These are phyloP conservation scores for Polygonum aviculare DNA, from an alignment of 148 eudicot species.

Conservation along the genomic window DNA sequence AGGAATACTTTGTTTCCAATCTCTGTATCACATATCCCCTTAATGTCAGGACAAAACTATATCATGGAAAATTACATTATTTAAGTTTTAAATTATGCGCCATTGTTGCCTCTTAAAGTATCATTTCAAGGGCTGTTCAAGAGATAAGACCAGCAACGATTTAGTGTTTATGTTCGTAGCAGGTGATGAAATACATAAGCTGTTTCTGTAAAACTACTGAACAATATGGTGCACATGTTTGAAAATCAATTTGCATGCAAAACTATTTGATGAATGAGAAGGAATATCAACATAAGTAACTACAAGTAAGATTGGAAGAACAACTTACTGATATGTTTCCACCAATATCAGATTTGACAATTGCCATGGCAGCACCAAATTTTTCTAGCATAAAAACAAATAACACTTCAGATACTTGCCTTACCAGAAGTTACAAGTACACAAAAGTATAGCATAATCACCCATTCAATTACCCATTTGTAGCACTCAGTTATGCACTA, in stretches of 20 bases:
- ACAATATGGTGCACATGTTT: neutral
- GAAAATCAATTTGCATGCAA: neutral
- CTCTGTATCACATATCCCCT: constrained; percentile 41
- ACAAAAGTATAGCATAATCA: neutral
- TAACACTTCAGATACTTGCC: neutral
- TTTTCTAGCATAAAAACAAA: constrained; percentile 41
- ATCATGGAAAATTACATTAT: neutral
- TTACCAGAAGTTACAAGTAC: neutral
- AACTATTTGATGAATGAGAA: neutral
- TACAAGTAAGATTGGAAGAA: constrained; percentile 13
- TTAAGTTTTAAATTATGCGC: neutral
- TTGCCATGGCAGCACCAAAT: constrained; percentile 76
- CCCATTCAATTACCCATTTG: neutral
- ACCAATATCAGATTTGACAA: constrained; percentile 81
- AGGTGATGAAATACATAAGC: neutral
- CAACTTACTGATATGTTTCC: constrained; percentile 63
- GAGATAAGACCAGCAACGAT: neutral
- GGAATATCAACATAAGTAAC: neutral
- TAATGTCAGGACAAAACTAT: constrained; percentile 2
- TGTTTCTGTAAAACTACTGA: neutral
- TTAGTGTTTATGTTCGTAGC: neutral
- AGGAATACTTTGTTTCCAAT: constrained; percentile 56
- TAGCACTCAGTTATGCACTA: neutral
- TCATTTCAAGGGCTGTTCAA: neutral
- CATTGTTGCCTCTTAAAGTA: neutral